These are phyloP conservation scores for Hypsizygus marmoreus DNA, from an alignment of 768 basidiomycete genomes.

Conservation along the genomic window DNA sequence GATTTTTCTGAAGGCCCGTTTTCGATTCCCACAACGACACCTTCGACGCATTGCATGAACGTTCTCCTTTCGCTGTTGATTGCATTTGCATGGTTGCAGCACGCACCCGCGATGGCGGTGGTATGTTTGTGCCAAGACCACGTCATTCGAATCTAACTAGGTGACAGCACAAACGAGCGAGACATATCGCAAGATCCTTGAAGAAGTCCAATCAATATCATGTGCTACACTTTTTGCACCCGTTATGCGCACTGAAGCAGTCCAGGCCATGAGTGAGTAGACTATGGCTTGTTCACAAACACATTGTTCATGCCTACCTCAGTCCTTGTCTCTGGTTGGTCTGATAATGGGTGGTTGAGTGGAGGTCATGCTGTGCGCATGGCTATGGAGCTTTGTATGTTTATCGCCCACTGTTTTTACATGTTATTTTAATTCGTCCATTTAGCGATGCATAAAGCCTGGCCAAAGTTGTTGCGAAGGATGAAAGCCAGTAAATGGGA, in stretches of 20 bases:
- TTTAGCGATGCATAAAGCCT: conserved; percentile 87
- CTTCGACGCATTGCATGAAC: conserved; percentile 80
- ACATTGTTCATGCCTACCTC: conserved; percentile 9
- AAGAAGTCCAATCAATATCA: conserved; percentile 86
- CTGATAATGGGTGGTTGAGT: conserved; percentile 93
- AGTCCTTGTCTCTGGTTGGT: conserved; percentile 94
- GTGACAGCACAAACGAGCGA: conserved; percentile 71
- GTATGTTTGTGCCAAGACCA: conserved; percentile 38
- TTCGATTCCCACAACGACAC: conserved; percentile 85
- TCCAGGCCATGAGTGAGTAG: conserved; percentile 88
- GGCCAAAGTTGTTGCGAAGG: conserved; percentile 76
- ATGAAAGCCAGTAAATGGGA: conserved; percentile 71
- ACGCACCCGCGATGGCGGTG: conserved; percentile 87
- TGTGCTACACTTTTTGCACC: conserved; percentile 87
- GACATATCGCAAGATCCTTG: conserved; percentile 67
- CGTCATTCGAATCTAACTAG: conserved; percentile 7
- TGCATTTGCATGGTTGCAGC: conserved; percentile 94
- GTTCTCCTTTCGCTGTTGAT: conserved; percentile 92
- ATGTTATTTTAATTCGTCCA: not conserved
- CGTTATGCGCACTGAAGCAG: conserved; percentile 81
- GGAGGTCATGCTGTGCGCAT: conserved; percentile 96
- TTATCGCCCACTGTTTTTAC: conserved; percentile 2
- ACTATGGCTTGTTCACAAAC: not conserved
- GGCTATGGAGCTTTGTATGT: conserved; percentile 90
- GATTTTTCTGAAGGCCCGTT: conserved; percentile 54